Base-by-base conservation (phyloP, 768 basidiomycete species). In the Tricholomella constricta region DNA sequence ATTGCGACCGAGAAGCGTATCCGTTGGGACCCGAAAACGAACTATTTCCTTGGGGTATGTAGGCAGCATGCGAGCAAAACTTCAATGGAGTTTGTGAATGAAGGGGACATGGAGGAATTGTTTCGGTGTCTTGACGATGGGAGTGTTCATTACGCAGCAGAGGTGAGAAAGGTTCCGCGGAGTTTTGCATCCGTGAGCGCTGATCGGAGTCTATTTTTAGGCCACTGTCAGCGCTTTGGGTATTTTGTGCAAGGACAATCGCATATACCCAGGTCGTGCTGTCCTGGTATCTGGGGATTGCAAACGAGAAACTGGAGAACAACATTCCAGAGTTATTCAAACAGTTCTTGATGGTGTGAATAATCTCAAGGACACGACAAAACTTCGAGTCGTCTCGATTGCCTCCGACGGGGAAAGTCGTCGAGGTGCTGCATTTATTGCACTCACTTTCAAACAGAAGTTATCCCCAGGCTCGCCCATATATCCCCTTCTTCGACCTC, bases 391-490 rank as follows among this genome's bases (percentile, higher is more conserved):
- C n/a, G 17, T 49, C 20, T 62, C 45, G 1, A 53, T 72, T 26
- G 63, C 68, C 1, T 69, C 70, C 0, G 68, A 72, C 52, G 69
- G 66, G 6, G 69, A 72, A 56, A 55, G 63, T 12, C 40, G 63
- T 14, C 58, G 63, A 23, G 65, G 70, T 20, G 40, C 38, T 9
- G 64, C 69, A 5, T 53, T 72, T 19, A 48, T 63, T 8, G 23
- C 11, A n/a, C 42, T 66, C 10, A 68, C 66, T 1, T 58, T 70
- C 40, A 62, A 63, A 45, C 17, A 43, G 11, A 11, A 42, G 15
- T 44, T 71, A 10, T 20, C 47, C 2, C 11, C 27, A 6, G 34
- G 52, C 6, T 65, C 63, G 3, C 43, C 50, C 8, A 59, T 72
- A 7, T 65, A 62, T 44, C 7, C 11, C 20, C 53, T 64, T 11